These are phyloP conservation scores for Pseudogymnoascus sp. DNA, from an alignment of 2,329 filamentous ascomycete species.

Conservation along the genomic window DNA sequence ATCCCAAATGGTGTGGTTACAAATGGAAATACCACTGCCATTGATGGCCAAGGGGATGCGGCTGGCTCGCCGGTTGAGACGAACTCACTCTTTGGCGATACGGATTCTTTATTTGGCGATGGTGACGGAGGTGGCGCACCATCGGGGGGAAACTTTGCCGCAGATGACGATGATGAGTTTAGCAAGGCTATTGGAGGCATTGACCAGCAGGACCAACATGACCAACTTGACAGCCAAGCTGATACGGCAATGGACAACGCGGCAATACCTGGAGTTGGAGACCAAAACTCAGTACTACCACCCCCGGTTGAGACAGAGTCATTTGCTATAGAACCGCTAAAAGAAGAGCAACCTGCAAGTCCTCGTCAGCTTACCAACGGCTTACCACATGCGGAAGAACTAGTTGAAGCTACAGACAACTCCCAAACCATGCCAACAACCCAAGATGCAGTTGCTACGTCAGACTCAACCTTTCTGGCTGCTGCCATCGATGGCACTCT, in stretches of 20 bases:
- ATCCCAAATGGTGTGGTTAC: constrained; percentile 32
- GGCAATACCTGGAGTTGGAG: constrained; percentile 7
- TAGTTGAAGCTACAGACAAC: constrained; percentile 25
- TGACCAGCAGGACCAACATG: constrained; percentile 21
- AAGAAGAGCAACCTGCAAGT: not conserved
- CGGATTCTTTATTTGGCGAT: constrained; percentile 83
- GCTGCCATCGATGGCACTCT: constrained; percentile 81
- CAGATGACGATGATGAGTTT: constrained; percentile 80
- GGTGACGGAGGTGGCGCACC: constrained; percentile 47
- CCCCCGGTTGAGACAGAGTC: constrained; percentile 12
- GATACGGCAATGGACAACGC: constrained; percentile 17
- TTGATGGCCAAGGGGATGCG: constrained; percentile 45
- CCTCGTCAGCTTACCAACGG: constrained; percentile 32
- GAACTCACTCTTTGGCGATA: constrained; percentile 66
- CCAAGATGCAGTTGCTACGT: constrained; percentile 49
- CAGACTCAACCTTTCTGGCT: constrained; percentile 75
- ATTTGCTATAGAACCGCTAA: not conserved
- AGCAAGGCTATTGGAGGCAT: constrained; percentile 56
- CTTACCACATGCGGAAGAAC: constrained; percentile 38
- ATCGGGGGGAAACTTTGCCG: constrained; percentile 55
- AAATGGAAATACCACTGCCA: constrained; percentile 29
- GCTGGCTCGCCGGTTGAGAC: constrained; percentile 54
- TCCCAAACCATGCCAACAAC: constrained; percentile 29
- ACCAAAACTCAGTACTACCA: constrained; percentile 1
- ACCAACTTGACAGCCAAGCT: not conserved